A percentile compares a stretch with the other conserved stretches of the same genome.
Evolutionary conservation across 2,329 filamentous ascomycete genomes (phyloP).

Genomic region (Xylariaceae sp.): DNA sequence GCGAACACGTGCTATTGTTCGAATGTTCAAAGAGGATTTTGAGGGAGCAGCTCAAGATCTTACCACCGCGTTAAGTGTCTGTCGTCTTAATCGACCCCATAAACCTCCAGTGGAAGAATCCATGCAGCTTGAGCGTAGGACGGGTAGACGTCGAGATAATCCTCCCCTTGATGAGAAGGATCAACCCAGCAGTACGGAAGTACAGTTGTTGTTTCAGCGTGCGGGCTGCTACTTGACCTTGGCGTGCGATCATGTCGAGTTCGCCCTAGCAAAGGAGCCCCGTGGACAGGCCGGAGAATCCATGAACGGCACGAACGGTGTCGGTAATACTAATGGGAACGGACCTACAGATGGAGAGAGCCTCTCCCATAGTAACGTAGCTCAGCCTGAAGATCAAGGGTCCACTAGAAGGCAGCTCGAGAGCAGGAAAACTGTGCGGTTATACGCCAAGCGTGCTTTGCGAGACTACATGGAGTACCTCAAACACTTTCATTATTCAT

Average conservation of each 20-base stretch:
- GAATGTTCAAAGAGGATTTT: constrained; percentile 77
- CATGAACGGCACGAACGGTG: constrained; percentile 28
- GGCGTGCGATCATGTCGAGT: constrained; percentile 69
- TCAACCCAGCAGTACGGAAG: constrained; percentile 77
- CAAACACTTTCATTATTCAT: constrained; percentile 79
- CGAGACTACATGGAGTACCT: constrained; percentile 78
- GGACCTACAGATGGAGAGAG: constrained; percentile 14
- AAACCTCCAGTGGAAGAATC: constrained; percentile 54
- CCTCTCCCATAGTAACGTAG: constrained; percentile 17
- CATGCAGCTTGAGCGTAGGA: constrained; percentile 55
- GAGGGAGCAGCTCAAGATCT: constrained; percentile 74
- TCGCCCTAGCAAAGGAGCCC: constrained; percentile 52
- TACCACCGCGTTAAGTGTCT: constrained; percentile 67
- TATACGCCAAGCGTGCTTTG: constrained; percentile 76
- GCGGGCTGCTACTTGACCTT: constrained; percentile 75
- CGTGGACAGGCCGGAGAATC: constrained; percentile 28
- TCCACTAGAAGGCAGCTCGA: constrained; percentile 51
- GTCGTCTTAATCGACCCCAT: constrained; percentile 58
- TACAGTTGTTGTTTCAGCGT: constrained; percentile 78
- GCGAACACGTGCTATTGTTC: constrained; percentile 76
- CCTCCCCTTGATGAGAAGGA: constrained; percentile 48
- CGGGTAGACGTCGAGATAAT: constrained; percentile 40
- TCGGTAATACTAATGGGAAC: constrained; percentile 32
- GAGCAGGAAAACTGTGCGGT: constrained; percentile 72
- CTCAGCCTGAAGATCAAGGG: constrained; percentile 24